A percentile compares a stretch with the other conserved stretches of the same genome.
Conservation (phyloP, 176 grass and related monocot species). For the Musa acuminata region DNA sequence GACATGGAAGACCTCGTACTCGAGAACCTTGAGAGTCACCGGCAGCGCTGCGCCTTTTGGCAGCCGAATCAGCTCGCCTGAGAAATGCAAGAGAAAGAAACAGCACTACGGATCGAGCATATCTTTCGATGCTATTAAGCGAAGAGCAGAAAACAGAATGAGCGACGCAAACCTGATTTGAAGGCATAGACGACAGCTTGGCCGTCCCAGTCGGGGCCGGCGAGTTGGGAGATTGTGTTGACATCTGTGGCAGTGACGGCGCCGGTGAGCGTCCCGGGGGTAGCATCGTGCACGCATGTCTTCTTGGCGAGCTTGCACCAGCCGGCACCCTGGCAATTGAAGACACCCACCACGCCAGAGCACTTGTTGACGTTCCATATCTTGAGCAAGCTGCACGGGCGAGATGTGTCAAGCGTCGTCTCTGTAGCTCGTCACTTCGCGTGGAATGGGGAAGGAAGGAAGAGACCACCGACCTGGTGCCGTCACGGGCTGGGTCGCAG, state of each 20-base stretch:
- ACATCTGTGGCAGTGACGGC: constrained; percentile 40
- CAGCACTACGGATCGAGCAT: too few relatives aligned
- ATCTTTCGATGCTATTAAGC: too few relatives aligned
- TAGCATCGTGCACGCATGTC: constrained; percentile 51
- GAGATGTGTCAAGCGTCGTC: background rate
- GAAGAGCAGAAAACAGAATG: background rate
- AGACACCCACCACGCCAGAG: constrained; percentile 60
- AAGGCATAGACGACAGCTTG: constrained; percentile 40
- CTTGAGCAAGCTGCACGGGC: constrained; percentile 53
- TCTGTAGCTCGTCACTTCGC: too few relatives aligned
- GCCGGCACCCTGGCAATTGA: constrained; percentile 89
- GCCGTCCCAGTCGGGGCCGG: constrained; percentile 29
- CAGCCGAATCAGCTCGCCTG: constrained; percentile 49
- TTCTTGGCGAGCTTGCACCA: constrained; percentile 59
- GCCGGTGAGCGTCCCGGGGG: constrained; percentile 49
- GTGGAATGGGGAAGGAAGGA: background rate
- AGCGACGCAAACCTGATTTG: constrained; percentile 27
- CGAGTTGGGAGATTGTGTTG: constrained; percentile 31
- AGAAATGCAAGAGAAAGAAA: background rate
- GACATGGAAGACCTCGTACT: constrained; percentile 78
- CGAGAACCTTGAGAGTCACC: constrained; percentile 55
- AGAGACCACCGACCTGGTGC: constrained; percentile 27
- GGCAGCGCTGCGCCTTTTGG: constrained; percentile 39
- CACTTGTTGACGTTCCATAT: constrained; percentile 77
- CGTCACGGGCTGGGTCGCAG: constrained; percentile 64